Percentiles rank a stretch among this genome's conserved stretches.
Evolutionary conservation across 805 yeast species (phyloP).

Genomic region (Candida cerambycidarum): DNA sequence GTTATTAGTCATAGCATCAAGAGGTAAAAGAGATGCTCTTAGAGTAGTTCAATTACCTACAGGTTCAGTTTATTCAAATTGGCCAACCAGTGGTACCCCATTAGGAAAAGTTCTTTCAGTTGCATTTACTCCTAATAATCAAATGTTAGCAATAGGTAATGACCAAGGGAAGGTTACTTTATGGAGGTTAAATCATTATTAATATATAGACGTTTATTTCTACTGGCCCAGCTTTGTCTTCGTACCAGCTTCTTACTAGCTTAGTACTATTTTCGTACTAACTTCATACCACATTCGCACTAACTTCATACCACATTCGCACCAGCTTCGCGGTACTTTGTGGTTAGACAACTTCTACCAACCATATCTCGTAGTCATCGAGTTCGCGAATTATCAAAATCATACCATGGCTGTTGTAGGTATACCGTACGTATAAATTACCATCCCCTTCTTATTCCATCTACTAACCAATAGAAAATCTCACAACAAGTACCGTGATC

Average conservation of each 20-base stretch:
- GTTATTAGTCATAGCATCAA: conserved; percentile 77
- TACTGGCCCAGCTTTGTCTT: too few relatives aligned
- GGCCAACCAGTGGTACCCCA: conserved; percentile 98
- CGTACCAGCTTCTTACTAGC: too few relatives aligned
- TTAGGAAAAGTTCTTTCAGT: conserved; percentile 88
- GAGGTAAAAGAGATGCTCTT: conserved; percentile 82
- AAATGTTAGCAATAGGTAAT: conserved; percentile 85
- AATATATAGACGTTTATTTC: too few relatives aligned
- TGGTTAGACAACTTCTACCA: too few relatives aligned
- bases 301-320: too few relatives aligned
- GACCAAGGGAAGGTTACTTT: conserved; percentile 87
- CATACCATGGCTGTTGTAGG: conserved; percentile 12
- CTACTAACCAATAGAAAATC: conserved; percentile 36
- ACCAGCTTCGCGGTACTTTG: too few relatives aligned
- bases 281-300: too few relatives aligned
- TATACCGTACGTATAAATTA: conserved; percentile 12
- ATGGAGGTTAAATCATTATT: conserved; percentile 86
- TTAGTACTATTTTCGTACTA: too few relatives aligned
- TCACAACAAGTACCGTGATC: conserved; percentile 52
- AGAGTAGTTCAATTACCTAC: conserved; percentile 85
- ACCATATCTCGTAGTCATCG: background rate
- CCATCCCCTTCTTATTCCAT: background rate
- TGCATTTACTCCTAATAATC: conserved; percentile 76
- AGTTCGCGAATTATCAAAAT: background rate
- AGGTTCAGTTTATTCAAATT: conserved; percentile 82